A percentile compares a stretch with the other conserved stretches of the same genome.
Conservation (phyloP, 164 flowering plant species). For the Stephania yunnanensis region DNA sequence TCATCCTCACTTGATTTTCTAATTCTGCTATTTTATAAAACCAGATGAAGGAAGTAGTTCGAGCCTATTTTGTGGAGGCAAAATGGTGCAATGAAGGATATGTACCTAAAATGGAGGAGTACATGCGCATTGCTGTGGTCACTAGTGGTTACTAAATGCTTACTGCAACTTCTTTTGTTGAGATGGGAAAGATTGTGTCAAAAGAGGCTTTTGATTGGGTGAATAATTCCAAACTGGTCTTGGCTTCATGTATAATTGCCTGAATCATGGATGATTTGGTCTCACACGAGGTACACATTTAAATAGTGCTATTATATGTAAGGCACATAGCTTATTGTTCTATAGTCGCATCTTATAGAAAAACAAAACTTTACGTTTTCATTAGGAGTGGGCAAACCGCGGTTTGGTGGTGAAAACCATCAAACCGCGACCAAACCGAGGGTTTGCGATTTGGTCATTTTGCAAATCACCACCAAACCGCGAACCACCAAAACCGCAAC, state of each 20-base stretch:
- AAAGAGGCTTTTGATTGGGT: constrained; percentile 11
- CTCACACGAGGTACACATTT: constrained; percentile 7
- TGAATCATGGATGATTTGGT: constrained; percentile 12
- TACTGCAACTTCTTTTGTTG: constrained; percentile 1
- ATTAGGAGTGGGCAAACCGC: too few species aligned
- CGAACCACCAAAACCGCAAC: too few species aligned
- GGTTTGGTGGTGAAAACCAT: too few species aligned
- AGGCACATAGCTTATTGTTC: too few species aligned
- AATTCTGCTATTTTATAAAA: too few species aligned
- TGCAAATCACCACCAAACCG: too few species aligned
- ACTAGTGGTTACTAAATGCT: not conserved
- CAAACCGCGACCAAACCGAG: too few species aligned
- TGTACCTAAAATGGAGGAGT: constrained; percentile 12
- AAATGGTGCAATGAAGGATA: constrained; percentile 9
- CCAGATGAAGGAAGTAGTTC: constrained; percentile 4
- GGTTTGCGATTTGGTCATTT: too few species aligned
- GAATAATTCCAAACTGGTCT: constrained; percentile 7
- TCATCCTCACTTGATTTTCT: too few species aligned
- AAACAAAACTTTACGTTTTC: too few species aligned
- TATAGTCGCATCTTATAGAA: too few species aligned
- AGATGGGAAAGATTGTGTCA: constrained; percentile 7
- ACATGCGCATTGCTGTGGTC: not conserved
- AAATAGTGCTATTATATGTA: too few species aligned
- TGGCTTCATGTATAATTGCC: not conserved
- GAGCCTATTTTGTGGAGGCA: constrained; percentile 8